Conservation (phyloP, 305 asterid genomes). For the Fraxinus xanthoxyloides region DNA sequence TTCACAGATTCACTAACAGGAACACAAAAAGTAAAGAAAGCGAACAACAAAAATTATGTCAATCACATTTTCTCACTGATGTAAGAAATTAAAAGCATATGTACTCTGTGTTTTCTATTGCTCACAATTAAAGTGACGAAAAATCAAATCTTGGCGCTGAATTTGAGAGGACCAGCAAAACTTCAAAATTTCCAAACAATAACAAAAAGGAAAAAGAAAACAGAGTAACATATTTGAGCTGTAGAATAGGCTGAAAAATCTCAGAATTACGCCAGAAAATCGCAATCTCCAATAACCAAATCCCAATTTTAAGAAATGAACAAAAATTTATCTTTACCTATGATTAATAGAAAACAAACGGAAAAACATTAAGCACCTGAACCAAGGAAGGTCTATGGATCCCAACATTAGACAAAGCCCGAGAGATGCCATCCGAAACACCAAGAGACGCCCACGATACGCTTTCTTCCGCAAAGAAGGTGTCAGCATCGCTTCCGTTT, state of each 20-base stretch:
- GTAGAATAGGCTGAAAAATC: not conserved
- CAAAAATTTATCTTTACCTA: constrained; percentile 4
- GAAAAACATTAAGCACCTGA: constrained; percentile 51
- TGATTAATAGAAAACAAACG: not conserved
- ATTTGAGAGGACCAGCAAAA: not conserved
- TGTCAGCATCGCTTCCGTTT: constrained; percentile 40
- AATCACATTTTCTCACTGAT: not conserved
- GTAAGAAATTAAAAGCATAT: not conserved
- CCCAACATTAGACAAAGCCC: constrained; percentile 58
- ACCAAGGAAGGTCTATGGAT: constrained; percentile 77
- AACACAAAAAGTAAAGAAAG: constrained; percentile 4
- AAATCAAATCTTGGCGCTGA: not conserved
- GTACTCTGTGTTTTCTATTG: not conserved
- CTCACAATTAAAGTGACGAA: not conserved
- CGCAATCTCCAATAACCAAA: constrained; percentile 8
- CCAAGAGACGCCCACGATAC: constrained; percentile 86
- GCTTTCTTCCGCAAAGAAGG: constrained; percentile 72
- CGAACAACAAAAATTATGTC: not conserved
- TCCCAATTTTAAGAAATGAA: constrained; percentile 5
- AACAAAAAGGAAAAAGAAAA: no score
- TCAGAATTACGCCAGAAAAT: constrained; percentile 7
- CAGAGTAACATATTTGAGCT: not conserved
- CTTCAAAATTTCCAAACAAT: not conserved
- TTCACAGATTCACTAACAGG: not conserved
- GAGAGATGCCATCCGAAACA: constrained; percentile 59